These are phyloP conservation scores for Tremellales sp. DNA, from an alignment of 1,284 basidiomycete species.

Conservation along the genomic window DNA sequence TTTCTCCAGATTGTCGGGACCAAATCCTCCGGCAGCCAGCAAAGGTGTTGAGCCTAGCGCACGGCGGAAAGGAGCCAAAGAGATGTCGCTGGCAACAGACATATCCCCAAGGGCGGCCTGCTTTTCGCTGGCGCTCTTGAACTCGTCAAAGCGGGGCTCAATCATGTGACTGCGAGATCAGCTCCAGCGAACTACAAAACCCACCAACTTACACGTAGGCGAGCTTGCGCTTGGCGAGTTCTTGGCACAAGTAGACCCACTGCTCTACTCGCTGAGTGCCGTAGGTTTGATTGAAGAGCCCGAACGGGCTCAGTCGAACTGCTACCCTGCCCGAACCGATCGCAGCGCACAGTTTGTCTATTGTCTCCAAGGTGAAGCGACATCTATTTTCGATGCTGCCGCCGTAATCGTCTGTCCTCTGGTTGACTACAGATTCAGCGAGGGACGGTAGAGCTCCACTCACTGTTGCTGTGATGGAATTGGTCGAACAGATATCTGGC, in stretches of 20 bases:
- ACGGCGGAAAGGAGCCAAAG: constrained; percentile 29
- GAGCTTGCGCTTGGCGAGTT: constrained; percentile 15
- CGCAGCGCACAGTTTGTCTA: constrained; percentile 22
- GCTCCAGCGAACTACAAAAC: background rate
- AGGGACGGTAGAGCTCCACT: background rate
- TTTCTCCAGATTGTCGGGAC: constrained; percentile 21
- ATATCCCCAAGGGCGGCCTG: constrained; percentile 7
- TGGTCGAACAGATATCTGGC: constrained; percentile 30
- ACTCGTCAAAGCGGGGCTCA: constrained; percentile 40
- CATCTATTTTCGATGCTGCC: constrained; percentile 27
- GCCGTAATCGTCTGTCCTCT: constrained; percentile 30
- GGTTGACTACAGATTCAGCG: constrained; percentile 17
- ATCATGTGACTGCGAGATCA: constrained; percentile 19
- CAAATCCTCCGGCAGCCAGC: constrained; percentile 30
- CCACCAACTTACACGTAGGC: constrained; percentile 25
- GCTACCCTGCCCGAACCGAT: constrained; percentile 27
- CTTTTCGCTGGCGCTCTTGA: constrained; percentile 20
- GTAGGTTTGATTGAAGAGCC: constrained; percentile 32
- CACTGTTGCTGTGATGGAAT: constrained; percentile 30
- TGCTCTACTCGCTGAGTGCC: constrained; percentile 30
- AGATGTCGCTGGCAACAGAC: constrained; percentile 10
- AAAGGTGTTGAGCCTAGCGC: constrained; percentile 22
- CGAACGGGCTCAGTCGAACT: constrained; percentile 36
- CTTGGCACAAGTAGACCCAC: constrained; percentile 31
- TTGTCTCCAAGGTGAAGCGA: constrained; percentile 26